Base-by-base conservation (phyloP, 1,284 basidiomycete genomes). In the Heliocybe sulcata region DNA sequence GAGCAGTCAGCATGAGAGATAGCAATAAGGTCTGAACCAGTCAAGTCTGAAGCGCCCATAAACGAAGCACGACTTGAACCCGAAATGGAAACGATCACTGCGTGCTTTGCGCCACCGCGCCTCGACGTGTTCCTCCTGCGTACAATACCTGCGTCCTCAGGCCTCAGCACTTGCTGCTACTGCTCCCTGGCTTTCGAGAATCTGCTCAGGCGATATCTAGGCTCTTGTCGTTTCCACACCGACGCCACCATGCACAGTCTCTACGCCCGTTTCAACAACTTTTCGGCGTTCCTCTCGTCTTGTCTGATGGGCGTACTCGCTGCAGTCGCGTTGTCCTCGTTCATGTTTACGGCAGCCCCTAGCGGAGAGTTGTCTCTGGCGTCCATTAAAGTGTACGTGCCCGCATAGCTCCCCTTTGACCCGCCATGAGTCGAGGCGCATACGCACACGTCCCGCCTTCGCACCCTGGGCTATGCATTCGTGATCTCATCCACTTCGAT, bases 241-340 rank as follows among this genome's bases (percentile, higher is more conserved):
- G 8, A 3, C 12, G 38, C 38, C 38, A 42, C 6, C 38, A 90
- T 90, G 87, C 85, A 90, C 59, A 86, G 75, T 60, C 69, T 83
- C 49, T 79, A 83, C 60, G 74, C 87, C 35, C 76, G 90, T 57
- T 67, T 87, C 63, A 92, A 88, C 71, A 88, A 87, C 67, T 67
- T 83, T 61, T 87, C 85, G 20, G 84, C 86, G 3, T 74, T 90
- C 53, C 74, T 90, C 56, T 90, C 91, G 4, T 84, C 87, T n/a
- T 90, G 87, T 63, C 68, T 87, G 58, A 87, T 93, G 79, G 79
- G 75, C 0, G 74, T 95, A n/a, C 76, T 94, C 33, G 82, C 75
- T 0, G 80, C 83, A 54, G 80, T 94, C 53, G 82, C 93, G 0
- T 65, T 92, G 1, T 85, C 87, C 4, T 83, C 82, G 10, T 78